Evolutionary conservation across 805 yeast species (phyloP).

Genomic region (Lachancea lanzarotensis): DNA sequence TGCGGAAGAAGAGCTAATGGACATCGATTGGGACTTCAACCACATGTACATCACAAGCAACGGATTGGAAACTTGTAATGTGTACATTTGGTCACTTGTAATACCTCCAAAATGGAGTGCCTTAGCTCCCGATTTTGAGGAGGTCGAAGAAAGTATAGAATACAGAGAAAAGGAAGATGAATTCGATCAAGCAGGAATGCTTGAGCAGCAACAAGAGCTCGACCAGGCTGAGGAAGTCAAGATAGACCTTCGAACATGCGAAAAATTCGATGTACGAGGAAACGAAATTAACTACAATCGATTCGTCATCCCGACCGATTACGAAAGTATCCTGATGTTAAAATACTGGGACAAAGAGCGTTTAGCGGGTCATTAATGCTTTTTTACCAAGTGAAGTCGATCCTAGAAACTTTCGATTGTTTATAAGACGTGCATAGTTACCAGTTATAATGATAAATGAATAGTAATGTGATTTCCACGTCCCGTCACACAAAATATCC

Average conservation of each 20-base stretch:
- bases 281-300: conserved; percentile 44
- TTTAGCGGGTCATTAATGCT: neutral
- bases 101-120: conserved; percentile 96
- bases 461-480: neutral
- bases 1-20: conserved; percentile 74
- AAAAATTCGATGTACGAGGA: conserved; percentile 66
- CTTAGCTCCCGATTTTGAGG: conserved; percentile 92
- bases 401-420: neutral
- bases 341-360: conserved; percentile 9
- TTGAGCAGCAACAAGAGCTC: conserved; percentile 50
- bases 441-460: neutral
- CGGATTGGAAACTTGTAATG: conserved; percentile 77
- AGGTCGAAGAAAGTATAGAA: conserved; percentile 84
- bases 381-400: neutral
- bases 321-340: conserved; percentile 29
- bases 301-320: conserved; percentile 53
- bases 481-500: neutral
- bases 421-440: neutral
- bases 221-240: conserved; percentile 55
- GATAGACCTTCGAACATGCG: conserved; percentile 63
- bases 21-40: conserved; percentile 78
- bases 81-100: conserved; percentile 74
- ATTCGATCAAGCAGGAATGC: conserved; percentile 72
- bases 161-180: conserved; percentile 88
- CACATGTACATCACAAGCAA: conserved; percentile 72